Conservation (phyloP, 768 basidiomycete species). For the Termitomyces sp. region DNA sequence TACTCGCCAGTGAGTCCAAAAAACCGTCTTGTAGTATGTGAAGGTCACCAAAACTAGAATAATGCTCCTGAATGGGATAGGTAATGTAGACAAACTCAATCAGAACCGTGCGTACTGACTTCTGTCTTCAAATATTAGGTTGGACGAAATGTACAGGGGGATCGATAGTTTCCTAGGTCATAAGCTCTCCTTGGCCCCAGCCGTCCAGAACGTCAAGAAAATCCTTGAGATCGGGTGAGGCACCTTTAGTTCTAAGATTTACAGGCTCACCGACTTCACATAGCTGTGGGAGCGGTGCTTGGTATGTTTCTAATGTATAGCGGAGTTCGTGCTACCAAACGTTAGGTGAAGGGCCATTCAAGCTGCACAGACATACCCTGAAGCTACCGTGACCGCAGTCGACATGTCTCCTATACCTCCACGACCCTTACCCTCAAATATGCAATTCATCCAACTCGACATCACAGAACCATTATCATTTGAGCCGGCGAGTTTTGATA, state of each 20-base stretch:
- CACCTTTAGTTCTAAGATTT: background rate
- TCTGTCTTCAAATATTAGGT: background rate
- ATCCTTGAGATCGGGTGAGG: conserved; percentile 7
- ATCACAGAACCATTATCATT: background rate
- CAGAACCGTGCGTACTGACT: background rate
- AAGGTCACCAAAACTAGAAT: too few relatives aligned
- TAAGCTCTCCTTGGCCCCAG: background rate
- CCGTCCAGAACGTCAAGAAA: background rate
- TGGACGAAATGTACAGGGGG: conserved; percentile 5
- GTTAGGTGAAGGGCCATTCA: too few relatives aligned
- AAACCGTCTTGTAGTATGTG: too few relatives aligned
- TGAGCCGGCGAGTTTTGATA: background rate
- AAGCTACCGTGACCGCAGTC: too few relatives aligned
- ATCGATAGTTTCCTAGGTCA: conserved; percentile 2
- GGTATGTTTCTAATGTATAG: background rate
- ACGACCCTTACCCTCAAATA: background rate
- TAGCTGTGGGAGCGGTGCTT: conserved; percentile 4
- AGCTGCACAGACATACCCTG: too few relatives aligned
- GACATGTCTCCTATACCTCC: too few relatives aligned
- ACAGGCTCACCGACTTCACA: background rate
- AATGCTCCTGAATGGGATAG: background rate
- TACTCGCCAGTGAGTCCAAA: background rate
- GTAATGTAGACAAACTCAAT: background rate
- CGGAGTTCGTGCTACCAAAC: background rate
- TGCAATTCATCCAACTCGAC: background rate